Base-by-base conservation (phyloP, 2,329 filamentous ascomycete species). In the Colletotrichum horii region DNA sequence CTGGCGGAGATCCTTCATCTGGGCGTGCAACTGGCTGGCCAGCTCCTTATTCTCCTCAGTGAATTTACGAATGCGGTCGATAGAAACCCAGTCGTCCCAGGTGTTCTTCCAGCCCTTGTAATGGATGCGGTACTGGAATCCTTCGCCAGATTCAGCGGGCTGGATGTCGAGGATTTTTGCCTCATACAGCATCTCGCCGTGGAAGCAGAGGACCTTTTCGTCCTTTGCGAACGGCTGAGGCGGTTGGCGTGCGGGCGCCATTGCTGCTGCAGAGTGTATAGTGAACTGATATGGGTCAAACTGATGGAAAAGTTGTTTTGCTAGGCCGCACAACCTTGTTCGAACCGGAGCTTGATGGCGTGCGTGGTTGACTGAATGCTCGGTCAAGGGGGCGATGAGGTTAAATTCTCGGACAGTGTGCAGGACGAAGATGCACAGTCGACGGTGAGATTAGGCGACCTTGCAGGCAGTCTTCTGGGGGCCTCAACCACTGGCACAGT, bases 31-130 rank as follows among this genome's bases (percentile, higher is more conserved):
- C 83, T 94, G 93, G 71, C 89, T 88, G 26, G 96, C 96, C 48
- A 99, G 91, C 83, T 98, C 95, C 82, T 95, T 95, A 86, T 98
- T 98, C 86, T 98, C 97, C 72, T 98, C 95, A 67, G 93, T 98
- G 83, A 96, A 94, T 87, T 98, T 98, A 82, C 96, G 94, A 76
- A 99, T 93, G 79, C 97, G 95, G 84, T 98, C 96, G 85, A 96
- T 93, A 26, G 95, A 92, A 60, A 98, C 97, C 96, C 96, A 98
- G 87, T 99, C 97, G 87, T 99, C 97, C 97, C 97, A 99, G 90
- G 96, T 98, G 84, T 96, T 96, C 89, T 99, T 99, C 97, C 97
- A 99, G 82, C 97, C 97, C 86, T 98, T 98, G 88, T 99, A 99
- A 86, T 99, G 97, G 71, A 99, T 94, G 82, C 95, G 94, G 87